Evolutionary conservation across 2,329 filamentous ascomycete species (phyloP).

Genomic region (Pseudogymnoascus sp.): DNA sequence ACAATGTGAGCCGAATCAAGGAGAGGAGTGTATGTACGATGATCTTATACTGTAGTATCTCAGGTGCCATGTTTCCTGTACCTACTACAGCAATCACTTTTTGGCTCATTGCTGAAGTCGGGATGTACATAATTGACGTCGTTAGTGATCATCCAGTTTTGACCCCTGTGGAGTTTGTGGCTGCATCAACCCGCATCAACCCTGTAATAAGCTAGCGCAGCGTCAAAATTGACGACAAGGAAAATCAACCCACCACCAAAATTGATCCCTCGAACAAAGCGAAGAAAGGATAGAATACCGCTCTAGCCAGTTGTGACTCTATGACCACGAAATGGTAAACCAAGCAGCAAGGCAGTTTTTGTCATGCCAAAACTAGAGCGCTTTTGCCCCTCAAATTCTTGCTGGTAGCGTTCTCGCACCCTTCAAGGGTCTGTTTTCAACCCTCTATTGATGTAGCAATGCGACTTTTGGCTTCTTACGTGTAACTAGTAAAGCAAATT

Average conservation of each 20-base stretch:
- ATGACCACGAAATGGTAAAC: not conserved
- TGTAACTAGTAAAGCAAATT: not conserved
- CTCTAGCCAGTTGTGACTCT: not conserved
- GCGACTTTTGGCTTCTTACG: not conserved
- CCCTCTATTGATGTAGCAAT: not conserved
- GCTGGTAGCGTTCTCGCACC: not conserved
- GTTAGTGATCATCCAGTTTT: not conserved
- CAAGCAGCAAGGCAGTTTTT: not conserved
- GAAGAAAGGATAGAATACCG: not conserved
- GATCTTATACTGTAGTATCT: not conserved
- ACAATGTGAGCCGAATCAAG: not conserved
- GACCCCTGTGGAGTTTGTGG: not conserved
- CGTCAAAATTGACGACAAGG: not conserved
- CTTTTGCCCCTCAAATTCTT: not conserved
- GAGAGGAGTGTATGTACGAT: not conserved
- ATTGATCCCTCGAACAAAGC: not conserved
- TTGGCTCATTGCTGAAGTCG: not conserved
- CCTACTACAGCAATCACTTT: not conserved
- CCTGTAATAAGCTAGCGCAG: not conserved
- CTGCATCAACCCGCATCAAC: not conserved
- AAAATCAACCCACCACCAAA: not conserved
- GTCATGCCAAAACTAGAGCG: not conserved
- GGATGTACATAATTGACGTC: not conserved
- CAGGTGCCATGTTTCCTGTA: not conserved
- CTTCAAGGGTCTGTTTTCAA: not conserved